Percentiles rank a stretch among this genome's conserved stretches.
Conservation (phyloP, 73 alveolate species). For the Paramecium biaurelia region DNA sequence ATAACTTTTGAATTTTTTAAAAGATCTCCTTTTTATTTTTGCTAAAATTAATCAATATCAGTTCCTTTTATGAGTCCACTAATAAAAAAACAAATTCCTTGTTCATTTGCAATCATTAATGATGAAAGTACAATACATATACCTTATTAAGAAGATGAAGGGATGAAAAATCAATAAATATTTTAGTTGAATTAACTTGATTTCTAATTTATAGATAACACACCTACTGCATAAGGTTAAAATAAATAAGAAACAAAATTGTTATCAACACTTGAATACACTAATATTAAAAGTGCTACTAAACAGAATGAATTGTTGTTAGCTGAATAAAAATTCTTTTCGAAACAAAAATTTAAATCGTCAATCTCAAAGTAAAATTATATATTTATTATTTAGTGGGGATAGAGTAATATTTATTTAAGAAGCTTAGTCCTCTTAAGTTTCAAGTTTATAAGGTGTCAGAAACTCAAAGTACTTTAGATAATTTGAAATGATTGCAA, state of each 20-base stretch:
- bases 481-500: not conserved
- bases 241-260: not conserved
- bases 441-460: not conserved
- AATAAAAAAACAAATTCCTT: not conserved
- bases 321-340: not conserved
- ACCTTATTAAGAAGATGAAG: not conserved
- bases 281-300: not conserved
- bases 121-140: not conserved
- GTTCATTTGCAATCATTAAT: not conserved
- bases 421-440: not conserved
- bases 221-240: not conserved
- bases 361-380: not conserved
- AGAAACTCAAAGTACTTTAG: not conserved
- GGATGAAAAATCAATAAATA: not conserved
- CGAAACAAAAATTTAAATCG: not conserved
- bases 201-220: not conserved
- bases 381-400: not conserved
- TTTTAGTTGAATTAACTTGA: not conserved
- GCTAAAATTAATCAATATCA: not conserved
- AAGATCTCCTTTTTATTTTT: not conserved
- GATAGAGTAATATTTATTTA: not conserved
- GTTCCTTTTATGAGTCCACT: not conserved
- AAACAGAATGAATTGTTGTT: not conserved
- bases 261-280: not conserved
- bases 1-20: not conserved